phyloP scores from a whole-genome alignment of 805 yeast genomes.

The Candida ponderosae region DNA sequence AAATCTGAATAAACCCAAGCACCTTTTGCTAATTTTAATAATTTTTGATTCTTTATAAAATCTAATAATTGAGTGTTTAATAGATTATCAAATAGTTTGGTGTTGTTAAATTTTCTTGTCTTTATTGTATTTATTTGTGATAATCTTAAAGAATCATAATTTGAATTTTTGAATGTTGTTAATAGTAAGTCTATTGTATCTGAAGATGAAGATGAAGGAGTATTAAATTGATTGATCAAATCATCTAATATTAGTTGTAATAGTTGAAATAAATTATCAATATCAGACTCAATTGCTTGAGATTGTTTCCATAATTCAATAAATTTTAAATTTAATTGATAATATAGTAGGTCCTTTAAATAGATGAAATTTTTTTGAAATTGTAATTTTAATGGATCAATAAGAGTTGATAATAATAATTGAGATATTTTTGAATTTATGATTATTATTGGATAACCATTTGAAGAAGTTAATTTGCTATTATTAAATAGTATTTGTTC shows the following conservation, averaged over 20 bases:
- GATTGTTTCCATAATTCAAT: conserved; percentile 62
- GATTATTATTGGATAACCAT: conserved; percentile 29
- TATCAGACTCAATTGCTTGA: conserved; percentile 43
- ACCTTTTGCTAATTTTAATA: conserved; percentile 64
- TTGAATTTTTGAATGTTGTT: conserved; percentile 30
- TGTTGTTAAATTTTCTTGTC: conserved; percentile 25
- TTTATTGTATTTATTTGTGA: conserved; percentile 42
- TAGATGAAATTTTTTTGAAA: conserved; percentile 33
- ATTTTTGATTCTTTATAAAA: conserved; percentile 71
- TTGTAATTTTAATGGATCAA: conserved; percentile 2
- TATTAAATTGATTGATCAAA: too few relatives aligned
- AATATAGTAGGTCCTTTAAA: conserved; percentile 48
- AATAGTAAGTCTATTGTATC: conserved; percentile 35
- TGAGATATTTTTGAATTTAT: conserved; percentile 21
- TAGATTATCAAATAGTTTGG: conserved; percentile 44
- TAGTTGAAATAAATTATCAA: conserved; percentile 37
- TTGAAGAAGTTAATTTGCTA: conserved; percentile 35
- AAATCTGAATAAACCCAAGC: conserved; percentile 70
- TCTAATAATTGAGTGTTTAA: conserved; percentile 52
- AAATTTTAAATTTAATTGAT: conserved; percentile 47
- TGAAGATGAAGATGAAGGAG: too few relatives aligned
- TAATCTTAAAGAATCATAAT: conserved; percentile 44
- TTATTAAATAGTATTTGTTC: conserved; percentile 57
- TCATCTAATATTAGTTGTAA: conserved; percentile 20
- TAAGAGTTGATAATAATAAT: conserved; percentile 18